Conservation (phyloP, 805 yeast species). For the Blastobotrys muscicola region DNA sequence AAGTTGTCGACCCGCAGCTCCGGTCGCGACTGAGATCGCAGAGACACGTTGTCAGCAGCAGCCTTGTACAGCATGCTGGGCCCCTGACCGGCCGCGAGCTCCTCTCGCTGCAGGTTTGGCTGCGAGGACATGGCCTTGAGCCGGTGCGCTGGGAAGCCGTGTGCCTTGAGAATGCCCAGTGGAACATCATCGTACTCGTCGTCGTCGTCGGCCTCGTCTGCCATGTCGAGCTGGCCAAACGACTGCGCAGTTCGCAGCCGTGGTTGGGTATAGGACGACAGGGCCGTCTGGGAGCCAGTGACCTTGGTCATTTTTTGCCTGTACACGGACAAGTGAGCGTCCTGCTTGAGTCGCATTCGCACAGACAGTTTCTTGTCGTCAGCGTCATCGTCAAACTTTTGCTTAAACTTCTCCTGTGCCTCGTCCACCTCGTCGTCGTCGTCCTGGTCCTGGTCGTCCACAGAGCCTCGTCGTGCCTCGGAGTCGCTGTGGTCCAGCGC, state of each 20-base stretch:
- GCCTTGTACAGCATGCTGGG: constrained; percentile 5
- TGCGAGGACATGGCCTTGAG: constrained; percentile 14
- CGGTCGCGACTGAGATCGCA: constrained; percentile 10
- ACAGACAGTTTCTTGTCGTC: constrained; percentile 15
- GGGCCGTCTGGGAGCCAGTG: constrained; percentile 22
- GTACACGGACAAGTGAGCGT: constrained; percentile 32
- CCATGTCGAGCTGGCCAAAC: constrained; percentile 9
- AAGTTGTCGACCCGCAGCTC: not conserved
- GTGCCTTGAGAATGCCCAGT: constrained; percentile 31
- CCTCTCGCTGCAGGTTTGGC: constrained; percentile 6
- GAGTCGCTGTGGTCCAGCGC: constrained; percentile 8
- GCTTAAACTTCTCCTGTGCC: constrained; percentile 6
- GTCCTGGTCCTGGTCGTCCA: constrained; percentile 11
- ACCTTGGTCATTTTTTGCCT: constrained; percentile 33
- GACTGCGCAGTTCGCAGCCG: constrained; percentile 5
- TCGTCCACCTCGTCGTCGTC: constrained; percentile 10
- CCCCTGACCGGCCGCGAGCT: not conserved
- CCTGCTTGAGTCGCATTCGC: constrained; percentile 29
- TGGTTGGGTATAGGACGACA: constrained; percentile 6
- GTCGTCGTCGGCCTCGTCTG: constrained; percentile 23
- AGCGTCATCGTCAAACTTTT: constrained; percentile 13
- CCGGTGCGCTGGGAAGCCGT: constrained; percentile 26
- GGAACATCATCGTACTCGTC: constrained; percentile 34
- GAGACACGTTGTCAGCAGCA: constrained; percentile 6
- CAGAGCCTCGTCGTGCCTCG: constrained; percentile 9